phyloP scores from a whole-genome alignment of 345 rosid genomes.

The Tarenaya hassleriana region DNA sequence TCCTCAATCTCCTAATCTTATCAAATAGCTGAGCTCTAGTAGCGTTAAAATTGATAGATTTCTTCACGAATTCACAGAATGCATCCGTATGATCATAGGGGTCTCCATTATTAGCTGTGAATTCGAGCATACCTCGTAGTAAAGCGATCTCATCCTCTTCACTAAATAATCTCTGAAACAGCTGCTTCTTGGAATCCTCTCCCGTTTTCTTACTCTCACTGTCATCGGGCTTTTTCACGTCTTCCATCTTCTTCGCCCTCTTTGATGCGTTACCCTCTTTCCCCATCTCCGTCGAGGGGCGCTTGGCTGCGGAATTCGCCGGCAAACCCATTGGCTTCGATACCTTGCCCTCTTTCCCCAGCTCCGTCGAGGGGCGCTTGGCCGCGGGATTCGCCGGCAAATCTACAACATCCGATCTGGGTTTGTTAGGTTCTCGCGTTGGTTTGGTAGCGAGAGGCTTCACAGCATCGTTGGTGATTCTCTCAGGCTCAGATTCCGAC shows the following conservation, averaged over 20 bases:
- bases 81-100: neutral
- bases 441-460: conserved; percentile 28
- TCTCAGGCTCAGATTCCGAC: conserved; percentile 23
- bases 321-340: conserved; percentile 20
- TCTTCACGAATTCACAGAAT: conserved; percentile 29
- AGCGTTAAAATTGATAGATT: conserved; percentile 33
- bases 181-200: neutral
- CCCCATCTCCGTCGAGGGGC: conserved; percentile 11
- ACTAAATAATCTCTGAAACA: neutral
- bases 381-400: conserved; percentile 13
- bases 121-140: neutral
- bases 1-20: conserved; percentile 38
- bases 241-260: conserved; percentile 20
- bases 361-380: conserved; percentile 20
- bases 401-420: conserved; percentile 19
- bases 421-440: conserved; percentile 18
- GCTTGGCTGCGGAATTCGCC: conserved; percentile 20
- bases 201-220: conserved; percentile 14
- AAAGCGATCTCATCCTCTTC: neutral
- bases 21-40: conserved; percentile 33
- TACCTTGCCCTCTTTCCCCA: neutral
- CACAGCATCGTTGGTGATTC: conserved; percentile 1
- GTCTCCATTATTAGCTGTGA: neutral
- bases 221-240: conserved; percentile 12
- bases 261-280: conserved; percentile 13